These are phyloP conservation scores for Chlorella sp. DNA, from an alignment of 139 green algal species.

Conservation along the genomic window DNA sequence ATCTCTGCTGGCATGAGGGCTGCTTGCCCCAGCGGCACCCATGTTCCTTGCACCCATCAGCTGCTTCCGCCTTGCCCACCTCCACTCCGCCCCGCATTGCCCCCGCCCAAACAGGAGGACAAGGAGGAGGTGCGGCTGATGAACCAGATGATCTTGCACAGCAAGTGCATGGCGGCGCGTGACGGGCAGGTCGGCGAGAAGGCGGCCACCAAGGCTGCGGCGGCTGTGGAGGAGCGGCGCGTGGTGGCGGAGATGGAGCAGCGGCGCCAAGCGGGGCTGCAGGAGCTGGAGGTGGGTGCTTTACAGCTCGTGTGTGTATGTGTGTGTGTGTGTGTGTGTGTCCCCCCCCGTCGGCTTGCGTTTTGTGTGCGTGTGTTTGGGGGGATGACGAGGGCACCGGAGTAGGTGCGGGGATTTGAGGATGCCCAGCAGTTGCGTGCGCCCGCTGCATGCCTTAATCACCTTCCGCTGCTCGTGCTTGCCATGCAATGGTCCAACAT, in stretches of 20 bases:
- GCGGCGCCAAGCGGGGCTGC: conserved; percentile 2
- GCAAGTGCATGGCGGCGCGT: conserved; percentile 29
- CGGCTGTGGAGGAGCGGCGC: conserved; percentile 10
- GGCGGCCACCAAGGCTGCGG: not conserved
- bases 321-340: no score
- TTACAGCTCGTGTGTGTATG: no score
- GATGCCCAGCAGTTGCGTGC: not conserved
- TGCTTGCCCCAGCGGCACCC: not conserved
- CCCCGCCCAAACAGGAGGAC: not conserved
- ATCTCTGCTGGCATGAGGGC: no score
- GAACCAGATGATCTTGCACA: conserved; percentile 37
- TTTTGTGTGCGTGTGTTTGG: no score
- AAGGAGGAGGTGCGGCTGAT: conserved; percentile 34
- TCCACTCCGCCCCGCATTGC: not conserved
- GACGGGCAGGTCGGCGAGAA: conserved; percentile 32
- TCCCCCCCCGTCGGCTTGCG: no score
- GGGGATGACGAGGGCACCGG: not conserved
- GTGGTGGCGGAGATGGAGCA: conserved; percentile 33
- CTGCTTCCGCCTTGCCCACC: no score
- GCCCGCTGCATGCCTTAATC: not conserved
- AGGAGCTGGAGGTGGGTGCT: conserved; percentile 29
- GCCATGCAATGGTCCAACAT: not conserved
- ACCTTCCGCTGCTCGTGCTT: not conserved
- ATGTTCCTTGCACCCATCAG: not conserved
- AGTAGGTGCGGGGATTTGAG: not conserved